A percentile compares a stretch with the other conserved stretches of the same genome.
Conservation (phyloP, 768 basidiomycete species). For the Cantharellus cinnabarinus region DNA sequence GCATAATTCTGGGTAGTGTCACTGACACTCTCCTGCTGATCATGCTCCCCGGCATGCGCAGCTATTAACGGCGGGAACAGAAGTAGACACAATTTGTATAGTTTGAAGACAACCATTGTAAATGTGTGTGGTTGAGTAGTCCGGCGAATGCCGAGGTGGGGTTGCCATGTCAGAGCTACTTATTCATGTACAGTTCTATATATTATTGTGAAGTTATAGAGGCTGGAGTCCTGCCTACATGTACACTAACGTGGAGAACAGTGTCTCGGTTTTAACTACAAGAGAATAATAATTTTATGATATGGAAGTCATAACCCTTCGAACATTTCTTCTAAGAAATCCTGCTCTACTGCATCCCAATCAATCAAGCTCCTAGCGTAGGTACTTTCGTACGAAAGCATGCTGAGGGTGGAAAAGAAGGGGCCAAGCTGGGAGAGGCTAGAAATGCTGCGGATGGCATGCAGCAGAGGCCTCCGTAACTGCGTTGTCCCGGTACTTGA, state of each 20-base stretch:
- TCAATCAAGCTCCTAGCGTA: conserved; percentile 67
- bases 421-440: conserved; percentile 71
- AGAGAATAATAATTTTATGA: too few relatives aligned
- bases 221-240: too few relatives aligned
- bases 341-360: conserved; percentile 73
- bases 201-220: too few relatives aligned
- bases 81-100: too few relatives aligned
- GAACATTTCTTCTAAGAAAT: conserved; percentile 75
- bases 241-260: too few relatives aligned
- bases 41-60: not conserved
- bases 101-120: too few relatives aligned
- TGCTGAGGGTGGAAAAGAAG: conserved; percentile 81
- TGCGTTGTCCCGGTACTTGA: conserved; percentile 18
- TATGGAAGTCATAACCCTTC: conserved; percentile 22
- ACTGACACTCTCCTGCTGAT: conserved; percentile 15
- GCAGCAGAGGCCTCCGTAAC: conserved; percentile 60
- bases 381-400: conserved; percentile 74
- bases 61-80: too few relatives aligned
- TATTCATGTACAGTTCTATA: too few relatives aligned
- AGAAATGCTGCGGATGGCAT: conserved; percentile 47
- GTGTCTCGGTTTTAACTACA: too few relatives aligned
- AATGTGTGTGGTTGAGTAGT: too few relatives aligned
- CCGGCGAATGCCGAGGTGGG: too few relatives aligned
- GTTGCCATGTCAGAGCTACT: too few relatives aligned
- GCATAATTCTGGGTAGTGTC: conserved; percentile 72